Percentiles rank a stretch among this genome's conserved stretches.
These are phyloP conservation scores for Melampsora medusae DNA, from an alignment of 1,284 basidiomycete species.

Conservation along the genomic window DNA sequence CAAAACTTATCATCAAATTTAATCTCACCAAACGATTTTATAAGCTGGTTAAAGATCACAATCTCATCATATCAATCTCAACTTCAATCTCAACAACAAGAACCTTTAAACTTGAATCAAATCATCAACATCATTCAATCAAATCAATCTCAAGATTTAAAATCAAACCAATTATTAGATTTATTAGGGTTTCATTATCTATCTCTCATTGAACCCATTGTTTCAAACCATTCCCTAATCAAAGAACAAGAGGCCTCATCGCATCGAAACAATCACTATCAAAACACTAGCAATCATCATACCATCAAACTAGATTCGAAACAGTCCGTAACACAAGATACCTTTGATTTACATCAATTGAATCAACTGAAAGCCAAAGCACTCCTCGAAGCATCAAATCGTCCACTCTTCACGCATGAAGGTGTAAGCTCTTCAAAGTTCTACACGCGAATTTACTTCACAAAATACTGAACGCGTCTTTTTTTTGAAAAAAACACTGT, in stretches of 20 bases:
- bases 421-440: slow-evolving; percentile 12
- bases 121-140: not conserved
- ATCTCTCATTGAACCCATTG: not conserved
- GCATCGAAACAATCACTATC: not conserved
- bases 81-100: not conserved
- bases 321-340: not conserved
- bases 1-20: too few species aligned
- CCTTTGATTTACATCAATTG: slow-evolving; percentile 20
- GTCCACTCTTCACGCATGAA: slow-evolving; percentile 18
- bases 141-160: not conserved
- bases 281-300: not conserved
- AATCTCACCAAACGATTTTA: too few species aligned
- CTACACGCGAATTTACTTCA: not conserved
- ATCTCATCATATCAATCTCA: not conserved
- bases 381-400: slow-evolving; percentile 9
- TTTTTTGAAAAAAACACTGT: not conserved
- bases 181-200: slow-evolving; percentile 9
- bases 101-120: not conserved
- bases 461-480: not conserved
- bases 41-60: not conserved
- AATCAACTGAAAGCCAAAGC: slow-evolving; percentile 23
- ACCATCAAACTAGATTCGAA: not conserved
- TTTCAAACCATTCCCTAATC: not conserved
- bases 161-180: slow-evolving; percentile 12
- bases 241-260: not conserved